A percentile compares a stretch with the other conserved stretches of the same genome.
phyloP scores from a whole-genome alignment of 2,329 filamentous ascomycete genomes.

The Sporothrix euskadiensis region DNA sequence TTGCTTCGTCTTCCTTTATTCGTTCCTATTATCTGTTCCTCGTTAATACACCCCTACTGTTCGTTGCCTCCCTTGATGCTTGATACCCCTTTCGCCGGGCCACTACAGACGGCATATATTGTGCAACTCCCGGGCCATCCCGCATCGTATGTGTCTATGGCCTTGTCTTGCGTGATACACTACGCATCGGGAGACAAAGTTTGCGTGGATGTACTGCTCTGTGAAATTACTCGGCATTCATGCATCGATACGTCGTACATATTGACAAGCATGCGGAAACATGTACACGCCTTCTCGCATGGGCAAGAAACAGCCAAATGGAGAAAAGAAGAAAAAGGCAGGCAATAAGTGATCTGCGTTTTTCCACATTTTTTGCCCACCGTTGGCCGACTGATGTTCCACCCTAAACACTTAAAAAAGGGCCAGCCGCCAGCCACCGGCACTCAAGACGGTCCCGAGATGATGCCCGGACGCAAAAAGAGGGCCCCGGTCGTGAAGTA shows the following conservation, averaged over 20 bases:
- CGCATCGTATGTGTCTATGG: background rate
- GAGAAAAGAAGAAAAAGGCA: background rate
- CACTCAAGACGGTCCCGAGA: constrained; percentile 18
- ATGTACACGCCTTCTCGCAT: background rate
- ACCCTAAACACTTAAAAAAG: constrained; percentile 4
- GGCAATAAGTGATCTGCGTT: background rate
- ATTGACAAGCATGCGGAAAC: background rate
- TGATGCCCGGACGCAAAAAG: constrained; percentile 5
- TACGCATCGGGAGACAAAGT: background rate
- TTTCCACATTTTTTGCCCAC: background rate
- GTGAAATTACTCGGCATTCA: background rate
- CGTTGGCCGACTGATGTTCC: background rate
- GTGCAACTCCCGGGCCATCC: constrained; percentile 16
- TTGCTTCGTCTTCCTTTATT: background rate
- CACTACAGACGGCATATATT: constrained; percentile 11
- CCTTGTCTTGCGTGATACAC: constrained; percentile 1
- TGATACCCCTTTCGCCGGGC: background rate
- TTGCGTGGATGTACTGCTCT: background rate
- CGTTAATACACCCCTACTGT: background rate
- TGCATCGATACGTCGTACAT: background rate
- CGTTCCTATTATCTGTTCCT: background rate
- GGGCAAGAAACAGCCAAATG: background rate
- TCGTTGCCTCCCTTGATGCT: no score
- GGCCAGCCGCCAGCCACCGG: constrained; percentile 12
- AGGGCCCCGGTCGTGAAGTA: background rate